Base-by-base conservation (phyloP, 129 eudicot genomes). In the Tagetes patula region DNA sequence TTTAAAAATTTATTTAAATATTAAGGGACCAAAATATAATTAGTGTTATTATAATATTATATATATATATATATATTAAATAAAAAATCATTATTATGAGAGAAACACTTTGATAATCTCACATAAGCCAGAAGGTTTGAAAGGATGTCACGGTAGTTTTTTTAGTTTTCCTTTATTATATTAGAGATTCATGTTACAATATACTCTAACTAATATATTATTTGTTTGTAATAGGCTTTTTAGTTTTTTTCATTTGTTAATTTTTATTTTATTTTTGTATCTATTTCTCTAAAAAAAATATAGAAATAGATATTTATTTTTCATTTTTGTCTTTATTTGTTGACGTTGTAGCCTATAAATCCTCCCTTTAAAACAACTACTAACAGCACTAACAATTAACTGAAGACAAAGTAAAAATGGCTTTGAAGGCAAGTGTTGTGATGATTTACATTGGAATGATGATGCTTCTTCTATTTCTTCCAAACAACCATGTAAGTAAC, bases 401-500 rank as follows among this genome's bases (percentile, higher is more conserved):
- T 10, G 8, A 11, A 27, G 9, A 27, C 7, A 14, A 11, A 10
- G 46, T 36, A 48, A 47, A 67, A 60, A 69, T 80, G 83, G 66
- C 48, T 0, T 56, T 33, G 11, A 67, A 67, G 61, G 47, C 69
- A 67, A 47, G 75, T 64, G 11, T 60, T n/a, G 64, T 67, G 66
- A 74, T 60, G 70, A 67, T 80, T 3, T 72, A 20, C 69, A 50
- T 60, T 4, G 61, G 65, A 39, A 43, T 73, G 8, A n/a, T 79
- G 69, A 48, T 79, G 45, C 67, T 61, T 14, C 65, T 80, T 74
- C 75, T 74, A 6, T 69, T 48, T 66, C 34, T 80, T 40, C 79
- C 63, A 59, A 46, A 49, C 71, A 67, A 70, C 77, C 73, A 81
- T 81, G 84, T 75, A 43, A 81, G 84, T 60, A 63, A 74, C 62